A percentile compares a stretch with the other conserved stretches of the same genome.
Evolutionary conservation across 495 filamentous ascomycete species (phyloP).

Genomic region (Penicillium lividum): DNA sequence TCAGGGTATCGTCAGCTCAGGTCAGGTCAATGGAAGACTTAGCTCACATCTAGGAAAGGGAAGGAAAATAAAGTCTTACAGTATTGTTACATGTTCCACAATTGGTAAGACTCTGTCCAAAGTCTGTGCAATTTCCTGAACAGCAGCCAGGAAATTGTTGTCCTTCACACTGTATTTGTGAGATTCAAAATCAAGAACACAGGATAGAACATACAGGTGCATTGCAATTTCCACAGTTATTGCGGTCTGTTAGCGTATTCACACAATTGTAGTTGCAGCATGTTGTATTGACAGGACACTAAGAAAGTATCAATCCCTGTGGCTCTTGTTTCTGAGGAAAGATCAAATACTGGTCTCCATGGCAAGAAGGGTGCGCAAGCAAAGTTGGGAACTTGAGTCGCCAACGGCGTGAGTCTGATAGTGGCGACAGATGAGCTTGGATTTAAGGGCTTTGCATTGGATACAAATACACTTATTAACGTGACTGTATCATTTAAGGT

Average conservation of each 20-base stretch:
- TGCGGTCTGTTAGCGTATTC: constrained; percentile 9
- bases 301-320: neutral
- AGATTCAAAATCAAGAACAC: neutral
- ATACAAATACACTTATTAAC: neutral
- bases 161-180: constrained; percentile 15
- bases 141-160: constrained; percentile 20
- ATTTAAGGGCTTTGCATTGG: constrained; percentile 14
- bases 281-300: constrained; percentile 18
- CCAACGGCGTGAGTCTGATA: constrained; percentile 6
- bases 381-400: constrained; percentile 1
- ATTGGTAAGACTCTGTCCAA: constrained; percentile 6
- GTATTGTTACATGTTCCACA: constrained; percentile 21
- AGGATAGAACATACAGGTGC: constrained; percentile 7
- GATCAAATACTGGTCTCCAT: constrained; percentile 16
- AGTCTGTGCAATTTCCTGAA: constrained; percentile 18
- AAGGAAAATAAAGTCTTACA: neutral
- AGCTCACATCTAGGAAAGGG: neutral
- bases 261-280: constrained; percentile 26
- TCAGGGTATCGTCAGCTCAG: neutral
- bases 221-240: constrained; percentile 23
- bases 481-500: neutral
- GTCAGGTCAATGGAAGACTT: neutral
- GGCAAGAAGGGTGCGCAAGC: constrained; percentile 16
- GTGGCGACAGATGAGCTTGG: constrained; percentile 8
- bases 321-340: neutral